A percentile compares a stretch with the other conserved stretches of the same genome.
phyloP scores from a whole-genome alignment of 179 eudicot species.

The Amaranthus tricolor region DNA sequence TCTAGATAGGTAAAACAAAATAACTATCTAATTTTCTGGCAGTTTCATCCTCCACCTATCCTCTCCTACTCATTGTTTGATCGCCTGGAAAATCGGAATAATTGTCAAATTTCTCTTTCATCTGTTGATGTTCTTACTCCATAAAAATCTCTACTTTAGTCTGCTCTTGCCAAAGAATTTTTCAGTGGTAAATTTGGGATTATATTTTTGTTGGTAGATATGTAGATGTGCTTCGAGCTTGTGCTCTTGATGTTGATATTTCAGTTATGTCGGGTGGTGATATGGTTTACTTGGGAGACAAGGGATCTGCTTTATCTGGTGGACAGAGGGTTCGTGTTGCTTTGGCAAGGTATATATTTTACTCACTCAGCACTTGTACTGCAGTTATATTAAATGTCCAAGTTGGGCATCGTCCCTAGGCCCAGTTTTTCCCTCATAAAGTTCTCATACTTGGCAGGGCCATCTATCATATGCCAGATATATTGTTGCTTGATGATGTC shows the following conservation, averaged over 20 bases:
- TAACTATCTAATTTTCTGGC: conserved; percentile 6
- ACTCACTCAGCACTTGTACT: conserved; percentile 7
- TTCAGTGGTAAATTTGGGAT: conserved; percentile 17
- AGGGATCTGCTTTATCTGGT: conserved; percentile 87
- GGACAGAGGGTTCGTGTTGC: conserved; percentile 98
- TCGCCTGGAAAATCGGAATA: not conserved
- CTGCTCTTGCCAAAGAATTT: conserved; percentile 1
- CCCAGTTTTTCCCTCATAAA: conserved; percentile 10
- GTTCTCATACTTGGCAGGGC: conserved; percentile 56
- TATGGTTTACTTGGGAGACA: conserved; percentile 78
- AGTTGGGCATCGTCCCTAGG: not conserved
- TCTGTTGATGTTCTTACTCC: not conserved
- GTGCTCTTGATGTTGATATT: conserved; percentile 78
- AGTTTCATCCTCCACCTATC: not conserved
- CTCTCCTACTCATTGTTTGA: not conserved
- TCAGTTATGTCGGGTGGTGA: conserved; percentile 83
- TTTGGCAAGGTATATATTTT: conserved; percentile 64
- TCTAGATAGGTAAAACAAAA: conserved; percentile 52
- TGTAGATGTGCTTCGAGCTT: conserved; percentile 63
- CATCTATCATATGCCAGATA: conserved; percentile 63
- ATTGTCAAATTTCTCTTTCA: not conserved
- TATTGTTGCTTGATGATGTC: conserved; percentile 81
- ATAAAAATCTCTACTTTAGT: conserved; percentile 6
- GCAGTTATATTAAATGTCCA: not conserved
- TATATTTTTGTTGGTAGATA: conserved; percentile 47